Conservation (phyloP, 2,329 filamentous ascomycete species). For the Tolypocladium guangdongense region DNA sequence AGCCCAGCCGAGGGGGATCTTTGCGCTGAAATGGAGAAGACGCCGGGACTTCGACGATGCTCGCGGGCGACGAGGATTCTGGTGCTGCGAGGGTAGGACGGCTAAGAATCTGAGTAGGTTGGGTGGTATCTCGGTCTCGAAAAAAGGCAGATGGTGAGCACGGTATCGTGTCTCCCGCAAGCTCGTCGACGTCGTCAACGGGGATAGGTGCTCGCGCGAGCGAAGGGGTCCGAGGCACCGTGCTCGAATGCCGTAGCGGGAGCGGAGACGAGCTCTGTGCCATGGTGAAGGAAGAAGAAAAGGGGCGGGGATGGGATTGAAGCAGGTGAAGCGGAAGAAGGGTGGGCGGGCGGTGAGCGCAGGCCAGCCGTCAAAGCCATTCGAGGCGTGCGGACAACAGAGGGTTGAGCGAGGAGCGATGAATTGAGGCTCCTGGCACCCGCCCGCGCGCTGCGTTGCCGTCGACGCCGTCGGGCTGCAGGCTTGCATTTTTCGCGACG, state of each 20-base stretch:
- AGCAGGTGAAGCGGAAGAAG: conserved; percentile 4
- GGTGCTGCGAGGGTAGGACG: conserved; percentile 22
- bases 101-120: conserved; percentile 36
- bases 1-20: conserved; percentile 28
- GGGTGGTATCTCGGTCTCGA: conserved; percentile 23
- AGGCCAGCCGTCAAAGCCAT: neutral
- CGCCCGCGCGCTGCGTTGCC: neutral
- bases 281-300: conserved; percentile 11
- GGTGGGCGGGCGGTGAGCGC: conserved; percentile 4
- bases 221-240: conserved; percentile 16
- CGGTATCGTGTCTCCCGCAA: conserved; percentile 33
- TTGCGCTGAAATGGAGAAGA: conserved; percentile 62
- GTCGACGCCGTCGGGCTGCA: neutral
- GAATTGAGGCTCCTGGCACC: neutral
- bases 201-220: conserved; percentile 11
- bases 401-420: neutral
- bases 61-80: conserved; percentile 31
- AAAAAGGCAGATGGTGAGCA: conserved; percentile 29
- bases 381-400: neutral
- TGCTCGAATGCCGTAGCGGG: conserved; percentile 18
- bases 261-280: conserved; percentile 18
- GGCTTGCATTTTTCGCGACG: conserved; percentile 5
- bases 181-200: conserved; percentile 31
- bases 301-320: neutral
- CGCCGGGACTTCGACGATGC: conserved; percentile 67